A percentile compares a stretch with the other conserved stretches of the same genome.
These are phyloP conservation scores for Achaetomiella virescens DNA, from an alignment of 495 filamentous ascomycete genomes.

Conservation along the genomic window DNA sequence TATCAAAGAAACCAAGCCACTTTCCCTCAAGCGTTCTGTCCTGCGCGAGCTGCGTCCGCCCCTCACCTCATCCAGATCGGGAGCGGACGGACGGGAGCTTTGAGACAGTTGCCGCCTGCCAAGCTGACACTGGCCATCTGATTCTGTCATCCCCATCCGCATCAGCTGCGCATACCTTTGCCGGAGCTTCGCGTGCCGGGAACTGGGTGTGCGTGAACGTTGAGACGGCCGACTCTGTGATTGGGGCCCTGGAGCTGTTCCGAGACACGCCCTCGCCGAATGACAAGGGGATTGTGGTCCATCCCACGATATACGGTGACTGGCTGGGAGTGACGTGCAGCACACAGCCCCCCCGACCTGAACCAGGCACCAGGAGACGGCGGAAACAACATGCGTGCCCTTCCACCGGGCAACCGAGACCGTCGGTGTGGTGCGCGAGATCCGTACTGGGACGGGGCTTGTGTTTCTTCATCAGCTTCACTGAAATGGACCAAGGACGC, in stretches of 20 bases:
- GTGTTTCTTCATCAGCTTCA: background rate
- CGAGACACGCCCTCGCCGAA: too few species aligned
- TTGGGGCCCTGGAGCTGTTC: too few species aligned
- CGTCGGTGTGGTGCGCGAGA: background rate
- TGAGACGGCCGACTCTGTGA: too few species aligned
- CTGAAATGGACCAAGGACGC: background rate
- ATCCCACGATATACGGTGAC: too few species aligned
- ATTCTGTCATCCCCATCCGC: slow-evolving; percentile 13
- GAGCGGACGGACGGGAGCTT: slow-evolving; percentile 14
- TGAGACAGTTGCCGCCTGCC: slow-evolving; percentile 21
- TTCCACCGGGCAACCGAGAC: background rate
- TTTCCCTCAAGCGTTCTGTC: background rate
- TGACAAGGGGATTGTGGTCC: too few species aligned
- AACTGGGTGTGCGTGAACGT: background rate
- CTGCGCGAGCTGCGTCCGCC: background rate
- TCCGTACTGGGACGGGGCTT: background rate
- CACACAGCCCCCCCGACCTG: too few species aligned
- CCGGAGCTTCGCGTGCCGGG: background rate
- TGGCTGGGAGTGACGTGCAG: too few species aligned
- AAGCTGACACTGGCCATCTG: slow-evolving; percentile 18
- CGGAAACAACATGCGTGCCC: background rate
- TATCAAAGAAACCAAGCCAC: background rate
- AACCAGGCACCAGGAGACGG: background rate
- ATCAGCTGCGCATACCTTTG: background rate
- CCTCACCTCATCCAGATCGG: slow-evolving; percentile 16